Base-by-base conservation (phyloP, 2,329 filamentous ascomycete species). In the Arachnomyces sp. region DNA sequence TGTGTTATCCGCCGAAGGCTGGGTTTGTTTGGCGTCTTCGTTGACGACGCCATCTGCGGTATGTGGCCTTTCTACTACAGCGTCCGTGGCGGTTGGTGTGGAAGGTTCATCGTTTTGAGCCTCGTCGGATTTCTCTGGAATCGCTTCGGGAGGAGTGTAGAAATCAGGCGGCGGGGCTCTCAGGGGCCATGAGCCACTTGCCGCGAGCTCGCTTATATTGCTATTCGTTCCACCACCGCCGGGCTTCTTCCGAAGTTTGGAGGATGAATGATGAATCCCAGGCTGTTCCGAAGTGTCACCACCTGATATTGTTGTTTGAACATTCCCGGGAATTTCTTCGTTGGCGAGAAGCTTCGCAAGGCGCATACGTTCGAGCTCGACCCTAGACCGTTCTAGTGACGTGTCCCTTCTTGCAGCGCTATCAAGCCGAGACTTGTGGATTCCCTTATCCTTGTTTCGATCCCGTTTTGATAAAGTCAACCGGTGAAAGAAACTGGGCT, bases 391-490 rank as follows among this genome's bases (percentile, higher is more conserved):
- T 56, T 84, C 80, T 1, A 83, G 65, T 14, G 67, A 71, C 0
- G 77, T 82, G 47, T 84, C 80, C 38, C 73, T 69, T 7, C 80
- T 68, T 1, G 79, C 78, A 2, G 74, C 73, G 47, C 73, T 80
- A 48, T 82, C 79, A 9, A 61, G 52, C 15, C 73, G 72, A 1
- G 66, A 60, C 29, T 78, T 77, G 25, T 73, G 67, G 14, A 82
- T 72, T 52, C 72, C 76, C 12, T 48, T 41, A 21, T 55, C 52
- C 6, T 39, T 39, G 28, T 29, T 30, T 55, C 13, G 54, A 32
- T 34, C 55, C 51, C 28, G 59, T 45, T 39, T 59, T 53, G 40
- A 49, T 15, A 45, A 29, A 31, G 33, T 31, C 32, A 64, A 46
- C 2, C 61, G 59, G 13, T 49, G 52, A n/a, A 66, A 48, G 6